Evolutionary conservation across 352 stramenopile species (phyloP), one percentile per base, ranked within the genome.

Genomic region (Saprolegnia parasitica): DNA sequence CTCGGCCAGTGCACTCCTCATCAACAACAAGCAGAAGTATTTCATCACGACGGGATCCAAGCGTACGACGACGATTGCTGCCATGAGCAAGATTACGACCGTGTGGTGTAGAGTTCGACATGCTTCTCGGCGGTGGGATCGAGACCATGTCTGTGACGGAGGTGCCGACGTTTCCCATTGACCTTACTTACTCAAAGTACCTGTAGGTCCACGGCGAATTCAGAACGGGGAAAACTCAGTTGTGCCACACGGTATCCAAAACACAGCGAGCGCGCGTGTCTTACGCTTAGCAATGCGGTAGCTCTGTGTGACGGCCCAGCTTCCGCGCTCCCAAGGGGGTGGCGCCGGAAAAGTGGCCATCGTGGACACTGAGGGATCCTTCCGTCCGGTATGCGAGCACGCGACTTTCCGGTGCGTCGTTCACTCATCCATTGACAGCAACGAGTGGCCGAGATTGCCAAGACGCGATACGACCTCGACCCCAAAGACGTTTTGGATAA

Each of bases 181-280:
- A 4, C 26, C 20, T 45, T 21, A 21, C 18, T n/a, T 15, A 10
- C 20, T n/a, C 26, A 20, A 18, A 40, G 24, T 21, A 32, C 24
- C 20, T 23, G 11, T 32, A 97, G 87, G 79, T 96, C 64, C 92
- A 94, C 61, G 90, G 93, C 20, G 93, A 98, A 71, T 98, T 97
- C 71, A 80, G 95, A 20, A 98, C 94, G 20, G 95, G 94, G 23
- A 98, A 98, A 74, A 98, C 94, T 0, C 94, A 98, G 71, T 77
- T 98, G 20, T 94, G 87, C 46, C 93, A 98, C 74, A 98, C 94
- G 45, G 84, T 90, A 82, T 35, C 46, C 0, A 23, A n/a, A 0
- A 20, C 35, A 35, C 65, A n/a, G 13, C 3, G 0, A 55, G 49
- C 15, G 6, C 29, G 26, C 10, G 11, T 71, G 18, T 18, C 32